phyloP scores from a whole-genome alignment of 2,329 filamentous ascomycete species.

The Incumbomyces delicatus region DNA sequence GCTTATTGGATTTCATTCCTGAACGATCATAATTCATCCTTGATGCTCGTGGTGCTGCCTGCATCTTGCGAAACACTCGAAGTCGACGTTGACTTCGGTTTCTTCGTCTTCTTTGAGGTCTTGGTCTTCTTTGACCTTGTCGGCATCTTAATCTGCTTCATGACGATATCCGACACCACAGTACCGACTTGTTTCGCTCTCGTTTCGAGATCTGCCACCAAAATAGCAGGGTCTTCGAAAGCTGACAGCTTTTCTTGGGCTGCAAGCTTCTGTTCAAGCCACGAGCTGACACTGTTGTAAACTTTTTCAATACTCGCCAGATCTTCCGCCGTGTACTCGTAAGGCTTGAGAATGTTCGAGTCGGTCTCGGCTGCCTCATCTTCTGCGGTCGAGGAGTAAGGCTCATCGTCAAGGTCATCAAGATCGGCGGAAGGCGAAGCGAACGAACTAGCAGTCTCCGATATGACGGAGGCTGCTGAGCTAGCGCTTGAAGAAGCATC shows the following conservation, averaged over 20 bases:
- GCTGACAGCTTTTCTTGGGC: slow-evolving; percentile 60
- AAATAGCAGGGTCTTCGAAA: slow-evolving; percentile 65
- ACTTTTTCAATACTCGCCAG: slow-evolving; percentile 54
- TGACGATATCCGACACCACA: slow-evolving; percentile 58
- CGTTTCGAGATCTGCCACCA: slow-evolving; percentile 59
- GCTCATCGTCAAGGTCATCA: slow-evolving; percentile 68
- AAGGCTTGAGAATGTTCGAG: slow-evolving; percentile 32
- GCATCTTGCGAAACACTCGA: background rate
- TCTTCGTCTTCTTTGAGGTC: slow-evolving; percentile 23
- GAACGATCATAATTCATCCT: slow-evolving; percentile 4
- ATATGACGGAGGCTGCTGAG: slow-evolving; percentile 35
- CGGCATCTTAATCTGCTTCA: slow-evolving; percentile 54
- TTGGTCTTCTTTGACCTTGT: slow-evolving; percentile 22
- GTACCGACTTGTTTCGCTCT: slow-evolving; percentile 64
- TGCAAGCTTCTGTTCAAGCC: slow-evolving; percentile 63
- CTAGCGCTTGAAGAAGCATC: slow-evolving; percentile 47
- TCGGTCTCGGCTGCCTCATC: slow-evolving; percentile 25
- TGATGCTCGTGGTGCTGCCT: background rate
- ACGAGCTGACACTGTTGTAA: slow-evolving; percentile 54
- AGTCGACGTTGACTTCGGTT: slow-evolving; percentile 18
- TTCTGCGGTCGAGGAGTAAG: slow-evolving; percentile 29
- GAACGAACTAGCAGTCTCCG: slow-evolving; percentile 39
- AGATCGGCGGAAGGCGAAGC: slow-evolving; percentile 39
- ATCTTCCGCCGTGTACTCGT: slow-evolving; percentile 63
- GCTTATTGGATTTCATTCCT: no score